Percentiles rank a stretch among this genome's conserved stretches.
Evolutionary conservation across 345 rosid genomes (phyloP).

Genomic region (Brassica nigra): DNA sequence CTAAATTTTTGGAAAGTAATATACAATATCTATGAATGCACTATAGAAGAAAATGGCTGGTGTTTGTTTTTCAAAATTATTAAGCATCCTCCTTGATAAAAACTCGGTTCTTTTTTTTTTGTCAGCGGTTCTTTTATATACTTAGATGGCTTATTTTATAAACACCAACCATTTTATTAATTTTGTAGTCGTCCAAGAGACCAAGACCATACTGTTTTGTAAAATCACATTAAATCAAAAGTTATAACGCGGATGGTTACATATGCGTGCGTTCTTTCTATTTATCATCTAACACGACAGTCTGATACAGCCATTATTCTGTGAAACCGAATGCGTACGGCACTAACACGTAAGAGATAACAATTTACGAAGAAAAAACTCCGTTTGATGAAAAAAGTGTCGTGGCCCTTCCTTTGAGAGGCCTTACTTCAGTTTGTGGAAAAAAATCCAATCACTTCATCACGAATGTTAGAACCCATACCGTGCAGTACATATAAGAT

Average conservation of each 20-base stretch:
- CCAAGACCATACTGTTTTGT: background rate
- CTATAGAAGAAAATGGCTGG: background rate
- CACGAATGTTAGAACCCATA: background rate
- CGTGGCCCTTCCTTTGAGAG: background rate
- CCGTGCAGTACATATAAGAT: background rate
- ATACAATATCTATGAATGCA: background rate
- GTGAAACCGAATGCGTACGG: background rate
- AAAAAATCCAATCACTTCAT: background rate
- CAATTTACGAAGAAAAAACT: background rate
- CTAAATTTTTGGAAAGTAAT: background rate
- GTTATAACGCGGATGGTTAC: background rate
- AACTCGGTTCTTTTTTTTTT: background rate
- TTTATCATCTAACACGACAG: background rate
- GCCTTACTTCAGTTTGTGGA: background rate
- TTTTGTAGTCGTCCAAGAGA: background rate
- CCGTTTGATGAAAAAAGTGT: background rate
- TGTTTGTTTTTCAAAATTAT: background rate
- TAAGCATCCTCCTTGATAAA: background rate
- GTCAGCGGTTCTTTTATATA: background rate
- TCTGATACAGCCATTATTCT: slow-evolving; percentile 1
- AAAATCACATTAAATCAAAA: background rate
- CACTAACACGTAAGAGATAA: background rate
- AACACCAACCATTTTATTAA: background rate
- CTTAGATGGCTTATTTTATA: background rate
- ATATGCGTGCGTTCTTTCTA: background rate